Conservation (phyloP, 2,329 filamentous ascomycete genomes). For the Knufia fluminis region DNA sequence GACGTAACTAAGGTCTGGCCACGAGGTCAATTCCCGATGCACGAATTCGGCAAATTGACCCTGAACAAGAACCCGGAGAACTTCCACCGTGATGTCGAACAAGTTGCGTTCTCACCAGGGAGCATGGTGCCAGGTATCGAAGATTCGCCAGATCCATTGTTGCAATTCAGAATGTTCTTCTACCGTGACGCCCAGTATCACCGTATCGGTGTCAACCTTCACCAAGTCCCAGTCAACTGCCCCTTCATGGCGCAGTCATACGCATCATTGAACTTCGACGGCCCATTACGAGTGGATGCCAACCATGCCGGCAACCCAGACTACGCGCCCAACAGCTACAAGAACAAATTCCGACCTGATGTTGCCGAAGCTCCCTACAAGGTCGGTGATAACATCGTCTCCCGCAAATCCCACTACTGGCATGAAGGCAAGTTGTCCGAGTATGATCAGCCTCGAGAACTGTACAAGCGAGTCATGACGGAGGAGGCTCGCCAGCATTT, state of each 20-base stretch:
- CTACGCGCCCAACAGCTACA: slow-evolving; percentile 45
- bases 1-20: slow-evolving; percentile 48
- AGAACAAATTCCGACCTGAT: slow-evolving; percentile 39
- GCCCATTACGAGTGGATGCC: slow-evolving; percentile 40
- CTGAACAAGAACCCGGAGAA: slow-evolving; percentile 48
- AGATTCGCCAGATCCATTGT: slow-evolving; percentile 39
- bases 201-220: slow-evolving; percentile 42
- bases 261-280: slow-evolving; percentile 42
- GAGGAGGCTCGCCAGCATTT: slow-evolving; percentile 36
- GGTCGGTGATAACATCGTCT: slow-evolving; percentile 42
- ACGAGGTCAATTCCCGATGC: slow-evolving; percentile 35
- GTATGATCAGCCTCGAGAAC: slow-evolving; percentile 43
- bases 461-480: slow-evolving; percentile 43
- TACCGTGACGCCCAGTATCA: slow-evolving; percentile 45
- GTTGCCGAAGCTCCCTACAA: slow-evolving; percentile 43
- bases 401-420: slow-evolving; percentile 46
- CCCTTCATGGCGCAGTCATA: slow-evolving; percentile 42
- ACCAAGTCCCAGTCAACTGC: slow-evolving; percentile 39
- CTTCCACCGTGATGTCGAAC: slow-evolving; percentile 44
- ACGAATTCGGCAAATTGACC: slow-evolving; percentile 41
- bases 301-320: slow-evolving; percentile 41
- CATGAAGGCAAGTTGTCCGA: slow-evolving; percentile 46
- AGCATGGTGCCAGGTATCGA: slow-evolving; percentile 45
- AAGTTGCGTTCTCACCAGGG: slow-evolving; percentile 44
- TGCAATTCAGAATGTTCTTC: slow-evolving; percentile 44